Evolutionary conservation across 345 rosid genomes (phyloP), one percentile per base, ranked within the genome.

Genomic region (Cochlearia excelsa): DNA sequence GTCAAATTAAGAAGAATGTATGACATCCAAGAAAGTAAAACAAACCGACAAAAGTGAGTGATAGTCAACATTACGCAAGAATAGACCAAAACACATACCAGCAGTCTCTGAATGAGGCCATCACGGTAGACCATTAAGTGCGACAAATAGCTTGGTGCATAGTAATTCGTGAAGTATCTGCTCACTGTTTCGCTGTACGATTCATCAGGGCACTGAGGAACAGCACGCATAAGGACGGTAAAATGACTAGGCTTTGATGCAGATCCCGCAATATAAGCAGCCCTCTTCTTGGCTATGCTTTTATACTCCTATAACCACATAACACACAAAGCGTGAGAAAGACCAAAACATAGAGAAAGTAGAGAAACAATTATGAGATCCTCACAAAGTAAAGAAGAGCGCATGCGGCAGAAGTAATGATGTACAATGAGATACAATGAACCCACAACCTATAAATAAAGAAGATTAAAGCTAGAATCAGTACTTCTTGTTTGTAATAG

Each of bases 381-480:
- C 97, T 87, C 80, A 93, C 99, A 70, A 79, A 74, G 78, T 93
- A 89, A 45, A 93, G 94, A 44, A 93, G 95, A 68, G 69, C 70
- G 66, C 91, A 89, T 44, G 95, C 81, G 2, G 90, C 66, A 56
- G 68, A 53, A 64, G 97, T 46, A 72, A 89, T 87, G 68, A 87
- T 46, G 66, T 93, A 93, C 61, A 93, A 75, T 39, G 90, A 79
- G 66, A 89, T 56, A 80, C 95, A 85, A 73, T 89, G 99, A 29
- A 75, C 79, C 99, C 97, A 87, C 42, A 93, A 82, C 99, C 99
- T 89, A 86, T 38, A 51, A 33, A 59, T 0, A 46, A 40, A 45
- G 1, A 57, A 57, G 30, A 51, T 11, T 35, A 50, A 44, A 44
- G 30, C 31, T 7, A 63, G 37, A 34, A 37, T 70, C 43, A 63